Base-by-base conservation (phyloP, 495 filamentous ascomycete species). In the Hypomontagnella monticulosa region DNA sequence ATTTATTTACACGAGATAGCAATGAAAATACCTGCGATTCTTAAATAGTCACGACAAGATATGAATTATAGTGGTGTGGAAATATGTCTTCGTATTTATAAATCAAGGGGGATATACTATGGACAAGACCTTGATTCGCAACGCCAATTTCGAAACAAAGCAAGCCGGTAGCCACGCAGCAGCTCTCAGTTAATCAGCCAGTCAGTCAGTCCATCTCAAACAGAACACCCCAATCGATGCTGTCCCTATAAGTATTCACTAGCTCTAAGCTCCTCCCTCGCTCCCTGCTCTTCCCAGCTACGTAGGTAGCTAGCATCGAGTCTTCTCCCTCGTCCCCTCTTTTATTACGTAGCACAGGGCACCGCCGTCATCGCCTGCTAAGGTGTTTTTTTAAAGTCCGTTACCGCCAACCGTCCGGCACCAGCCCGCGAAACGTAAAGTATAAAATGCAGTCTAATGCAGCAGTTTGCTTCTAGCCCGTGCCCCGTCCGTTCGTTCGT, bases 31-130 rank as follows among this genome's bases (percentile, higher is more conserved):
- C 23, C 23, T 3, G 23, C 6, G 23, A 27, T 27, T 27, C 23
- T 27, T 27, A 27, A 2, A 2, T 27, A 6, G 23, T 27, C 23
- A 27, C 23, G 23, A 27, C 3, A 27, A 27, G 23, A 27, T 6
- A 27, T 6, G 23, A 6, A 27, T 27, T 2, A 6, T 27, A 6
- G 23, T 27, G 38, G 15, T 15, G 9, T 47, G n/a, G 15, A 57
- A 27, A 37, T 41, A 47, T 57, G 20, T 58, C 37, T 58, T 47
- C 20, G 8, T 58, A 53, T 57, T 10, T 57, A 65, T 53, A 58
- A 51, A 38, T 53, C 61, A 54, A 42, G 54, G 54, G 52, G 53
- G 33, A 47, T 57, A 65, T 58, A 57, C 40, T 57, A 56, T 19
- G 9, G 11, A 63, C 33, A 30, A 7, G 46, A 40, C 36, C 30